Evolutionary conservation across 208 protist species (phyloP).

Genomic region (Leishmania gerbilli): DNA sequence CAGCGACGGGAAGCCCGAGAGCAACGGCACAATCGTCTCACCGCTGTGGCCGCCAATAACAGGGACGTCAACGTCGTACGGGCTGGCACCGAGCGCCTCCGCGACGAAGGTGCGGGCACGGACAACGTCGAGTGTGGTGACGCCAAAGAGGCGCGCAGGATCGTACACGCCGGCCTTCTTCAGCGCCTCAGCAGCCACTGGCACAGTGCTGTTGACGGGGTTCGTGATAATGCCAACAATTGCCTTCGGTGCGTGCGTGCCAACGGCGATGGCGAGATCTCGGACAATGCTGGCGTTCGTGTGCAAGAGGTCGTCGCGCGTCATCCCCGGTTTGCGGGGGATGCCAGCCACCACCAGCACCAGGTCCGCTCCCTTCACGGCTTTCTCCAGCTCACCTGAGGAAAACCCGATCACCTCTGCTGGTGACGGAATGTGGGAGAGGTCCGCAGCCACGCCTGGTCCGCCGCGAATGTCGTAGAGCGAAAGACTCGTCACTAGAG

Average conservation of each 20-base stretch:
- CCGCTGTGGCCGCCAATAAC: slow-evolving; percentile 96
- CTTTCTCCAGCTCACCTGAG: slow-evolving; percentile 66
- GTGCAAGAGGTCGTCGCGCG: slow-evolving; percentile 96
- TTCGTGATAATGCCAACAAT: slow-evolving; percentile 93
- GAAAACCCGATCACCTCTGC: slow-evolving; percentile 76
- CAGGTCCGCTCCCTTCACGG: slow-evolving; percentile 79
- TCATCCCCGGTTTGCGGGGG: slow-evolving; percentile 97
- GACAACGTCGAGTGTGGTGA: slow-evolving; percentile 93
- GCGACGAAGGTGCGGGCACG: slow-evolving; percentile 81
- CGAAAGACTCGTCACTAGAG: slow-evolving; percentile 72
- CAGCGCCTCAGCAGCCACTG: slow-evolving; percentile 92
- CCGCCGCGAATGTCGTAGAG: slow-evolving; percentile 92
- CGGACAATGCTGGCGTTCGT: slow-evolving; percentile 93
- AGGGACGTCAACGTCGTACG: slow-evolving; percentile 72
- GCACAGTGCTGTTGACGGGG: slow-evolving; percentile 96
- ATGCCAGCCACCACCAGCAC: slow-evolving; percentile 95
- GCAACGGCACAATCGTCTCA: slow-evolving; percentile 93
- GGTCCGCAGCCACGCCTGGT: slow-evolving; percentile 87
- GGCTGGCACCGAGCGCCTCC: slow-evolving; percentile 50
- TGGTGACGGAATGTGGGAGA: slow-evolving; percentile 87
- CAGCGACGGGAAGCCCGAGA: slow-evolving; percentile 70
- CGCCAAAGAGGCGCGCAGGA: slow-evolving; percentile 84
- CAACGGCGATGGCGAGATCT: slow-evolving; percentile 81
- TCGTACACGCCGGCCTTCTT: slow-evolving; percentile 89
- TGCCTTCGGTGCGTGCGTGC: slow-evolving; percentile 88